Evolutionary conservation across 306 rosid genomes (phyloP).

Genomic region (Glycine tomentella): DNA sequence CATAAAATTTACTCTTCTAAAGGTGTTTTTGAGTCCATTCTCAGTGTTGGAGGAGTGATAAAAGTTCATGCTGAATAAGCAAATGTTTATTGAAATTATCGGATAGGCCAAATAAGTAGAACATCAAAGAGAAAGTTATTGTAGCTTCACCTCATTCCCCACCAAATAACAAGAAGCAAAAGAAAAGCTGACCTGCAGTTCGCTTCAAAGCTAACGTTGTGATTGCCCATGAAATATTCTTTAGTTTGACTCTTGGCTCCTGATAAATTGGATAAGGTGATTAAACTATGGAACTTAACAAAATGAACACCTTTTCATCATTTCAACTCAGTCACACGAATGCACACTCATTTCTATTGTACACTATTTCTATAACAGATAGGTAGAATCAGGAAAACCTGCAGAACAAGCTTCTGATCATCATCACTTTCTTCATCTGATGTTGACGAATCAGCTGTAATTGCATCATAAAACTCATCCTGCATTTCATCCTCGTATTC

Average conservation of each 20-base stretch:
- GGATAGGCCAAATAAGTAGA: constrained; percentile 37
- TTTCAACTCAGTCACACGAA: not conserved
- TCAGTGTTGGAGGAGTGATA: constrained; percentile 8
- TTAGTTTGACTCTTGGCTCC: no score
- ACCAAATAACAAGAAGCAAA: not conserved
- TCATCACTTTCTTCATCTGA: constrained; percentile 53
- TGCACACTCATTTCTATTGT: no score
- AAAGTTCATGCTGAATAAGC: constrained; percentile 27
- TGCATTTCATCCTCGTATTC: constrained; percentile 74
- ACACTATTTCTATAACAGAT: constrained; percentile 36
- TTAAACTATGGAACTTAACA: no score
- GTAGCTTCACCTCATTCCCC: constrained; percentile 28
- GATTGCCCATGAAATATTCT: no score
- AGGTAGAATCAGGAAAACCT: constrained; percentile 58
- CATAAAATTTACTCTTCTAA: not conserved
- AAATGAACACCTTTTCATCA: no score
- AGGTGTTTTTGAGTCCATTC: constrained; percentile 1
- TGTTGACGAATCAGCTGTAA: constrained; percentile 77
- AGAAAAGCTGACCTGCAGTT: no score
- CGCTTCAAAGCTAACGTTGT: no score
- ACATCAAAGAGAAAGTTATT: constrained; percentile 18
- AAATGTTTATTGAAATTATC: constrained; percentile 2
- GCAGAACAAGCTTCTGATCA: constrained; percentile 39
- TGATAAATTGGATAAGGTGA: not conserved
- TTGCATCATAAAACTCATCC: constrained; percentile 97